Conservation (phyloP, 148 eudicot species). For the Gaultheria prostrata region DNA sequence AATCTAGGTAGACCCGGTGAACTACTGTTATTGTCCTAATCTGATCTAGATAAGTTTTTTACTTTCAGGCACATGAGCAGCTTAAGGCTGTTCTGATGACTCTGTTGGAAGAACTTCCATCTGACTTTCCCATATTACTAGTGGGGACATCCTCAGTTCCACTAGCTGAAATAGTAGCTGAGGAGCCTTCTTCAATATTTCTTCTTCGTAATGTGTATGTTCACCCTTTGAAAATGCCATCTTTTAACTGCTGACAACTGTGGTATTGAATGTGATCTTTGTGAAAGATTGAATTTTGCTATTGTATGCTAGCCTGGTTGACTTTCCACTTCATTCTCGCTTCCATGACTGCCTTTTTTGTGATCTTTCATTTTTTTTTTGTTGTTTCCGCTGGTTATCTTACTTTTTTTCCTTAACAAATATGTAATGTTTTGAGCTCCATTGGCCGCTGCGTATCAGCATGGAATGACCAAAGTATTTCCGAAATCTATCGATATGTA, state of each 20-base stretch:
- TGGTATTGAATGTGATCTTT: neutral
- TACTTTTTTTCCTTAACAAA: neutral
- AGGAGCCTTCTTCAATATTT: conserved; percentile 46
- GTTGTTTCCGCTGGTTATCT: neutral
- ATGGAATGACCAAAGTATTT: neutral
- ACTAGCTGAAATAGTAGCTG: conserved; percentile 47
- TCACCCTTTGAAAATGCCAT: neutral
- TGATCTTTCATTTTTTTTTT: neutral
- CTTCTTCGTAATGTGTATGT: conserved; percentile 67
- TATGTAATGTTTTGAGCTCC: neutral
- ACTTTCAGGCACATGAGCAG: conserved; percentile 89
- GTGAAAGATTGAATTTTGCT: neutral
- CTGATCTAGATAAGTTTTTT: conserved; percentile 24
- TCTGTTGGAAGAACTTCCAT: conserved; percentile 90
- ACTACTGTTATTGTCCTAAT: too few relatives aligned
- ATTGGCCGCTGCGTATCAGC: neutral
- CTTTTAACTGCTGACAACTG: neutral
- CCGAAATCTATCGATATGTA: neutral
- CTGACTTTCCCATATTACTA: conserved; percentile 79
- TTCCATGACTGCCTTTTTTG: neutral
- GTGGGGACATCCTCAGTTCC: conserved; percentile 67
- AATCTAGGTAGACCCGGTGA: too few relatives aligned
- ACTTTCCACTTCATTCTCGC: neutral
- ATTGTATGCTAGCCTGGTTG: neutral
- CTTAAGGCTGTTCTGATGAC: conserved; percentile 83